Conservation (phyloP, 768 basidiomycete genomes). For the Panaeolus papilionaceus region DNA sequence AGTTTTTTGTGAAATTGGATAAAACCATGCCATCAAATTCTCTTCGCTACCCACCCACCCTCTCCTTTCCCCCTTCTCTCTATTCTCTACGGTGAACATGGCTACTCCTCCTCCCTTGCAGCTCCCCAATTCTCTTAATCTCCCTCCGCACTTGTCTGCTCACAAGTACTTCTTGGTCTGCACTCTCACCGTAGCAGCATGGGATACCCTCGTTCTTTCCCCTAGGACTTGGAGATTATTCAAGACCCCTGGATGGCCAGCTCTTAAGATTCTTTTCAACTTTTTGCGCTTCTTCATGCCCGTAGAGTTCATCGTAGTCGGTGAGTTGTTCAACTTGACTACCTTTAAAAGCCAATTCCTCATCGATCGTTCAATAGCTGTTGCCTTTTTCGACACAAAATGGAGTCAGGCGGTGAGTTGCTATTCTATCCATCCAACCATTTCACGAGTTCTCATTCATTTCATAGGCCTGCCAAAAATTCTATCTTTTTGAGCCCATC, state of each 20-base stretch:
- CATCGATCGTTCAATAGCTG: conserved; percentile 49
- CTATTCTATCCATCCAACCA: conserved; percentile 12
- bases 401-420: conserved; percentile 59
- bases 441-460: conserved; percentile 14
- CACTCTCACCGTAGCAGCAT: conserved; percentile 87
- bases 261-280: conserved; percentile 78
- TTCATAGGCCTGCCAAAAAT: conserved; percentile 62
- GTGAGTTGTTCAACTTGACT: conserved; percentile 38
- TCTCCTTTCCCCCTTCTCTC: conserved; percentile 17
- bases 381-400: conserved; percentile 84
- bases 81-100: conserved; percentile 35
- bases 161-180: conserved; percentile 93
- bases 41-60: neutral
- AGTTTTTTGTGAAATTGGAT: neutral
- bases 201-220: conserved; percentile 87
- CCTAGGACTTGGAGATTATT: conserved; percentile 79
- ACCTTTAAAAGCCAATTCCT: conserved; percentile 17
- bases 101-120: conserved; percentile 27
- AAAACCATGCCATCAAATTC: conserved; percentile 13
- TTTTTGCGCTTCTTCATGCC: conserved; percentile 82
- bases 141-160: conserved; percentile 79
- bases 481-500: conserved; percentile 89
- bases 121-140: conserved; percentile 73
- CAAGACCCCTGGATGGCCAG: conserved; percentile 71
- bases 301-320: conserved; percentile 77